phyloP scores from a whole-genome alignment of 305 asterid species.

The Withania somnifera region DNA sequence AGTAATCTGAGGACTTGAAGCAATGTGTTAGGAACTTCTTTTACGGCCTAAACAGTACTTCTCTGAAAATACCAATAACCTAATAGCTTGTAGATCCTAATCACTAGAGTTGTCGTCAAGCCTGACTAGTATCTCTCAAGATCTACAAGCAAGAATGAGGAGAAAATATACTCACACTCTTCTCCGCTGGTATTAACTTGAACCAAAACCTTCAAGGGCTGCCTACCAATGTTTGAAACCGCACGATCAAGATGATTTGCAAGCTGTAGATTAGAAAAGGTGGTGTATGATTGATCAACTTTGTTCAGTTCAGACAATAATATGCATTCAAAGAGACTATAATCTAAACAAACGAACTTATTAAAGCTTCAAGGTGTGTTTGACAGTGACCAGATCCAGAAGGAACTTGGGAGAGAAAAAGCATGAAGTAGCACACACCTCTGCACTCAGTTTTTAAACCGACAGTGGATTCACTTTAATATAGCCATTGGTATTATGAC shows the following conservation, averaged over 20 bases:
- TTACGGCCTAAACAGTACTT: not conserved
- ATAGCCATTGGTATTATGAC: not conserved
- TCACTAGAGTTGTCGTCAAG: not conserved
- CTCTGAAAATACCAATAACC: not conserved
- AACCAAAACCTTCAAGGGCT: constrained; percentile 65
- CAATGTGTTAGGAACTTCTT: not conserved
- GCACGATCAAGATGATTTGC: constrained; percentile 68
- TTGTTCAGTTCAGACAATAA: not conserved
- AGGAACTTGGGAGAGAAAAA: not conserved
- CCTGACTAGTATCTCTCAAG: constrained; percentile 1
- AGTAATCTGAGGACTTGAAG: not conserved
- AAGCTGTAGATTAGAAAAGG: constrained; percentile 29
- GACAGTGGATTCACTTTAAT: not conserved
- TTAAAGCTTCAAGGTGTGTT: not conserved
- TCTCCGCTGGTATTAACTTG: constrained; percentile 94
- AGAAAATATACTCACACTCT: constrained; percentile 48
- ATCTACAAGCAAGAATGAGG: not conserved
- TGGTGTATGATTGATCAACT: constrained; percentile 3
- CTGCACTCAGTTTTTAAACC: not conserved
- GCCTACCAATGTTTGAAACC: constrained; percentile 56
- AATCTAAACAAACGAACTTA: not conserved
- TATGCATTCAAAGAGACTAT: not conserved
- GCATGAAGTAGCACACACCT: not conserved
- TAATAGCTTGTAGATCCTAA: not conserved
- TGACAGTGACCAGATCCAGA: not conserved